Base-by-base conservation (phyloP, 2,329 filamentous ascomycete species). In the Colletotrichum destructivum region DNA sequence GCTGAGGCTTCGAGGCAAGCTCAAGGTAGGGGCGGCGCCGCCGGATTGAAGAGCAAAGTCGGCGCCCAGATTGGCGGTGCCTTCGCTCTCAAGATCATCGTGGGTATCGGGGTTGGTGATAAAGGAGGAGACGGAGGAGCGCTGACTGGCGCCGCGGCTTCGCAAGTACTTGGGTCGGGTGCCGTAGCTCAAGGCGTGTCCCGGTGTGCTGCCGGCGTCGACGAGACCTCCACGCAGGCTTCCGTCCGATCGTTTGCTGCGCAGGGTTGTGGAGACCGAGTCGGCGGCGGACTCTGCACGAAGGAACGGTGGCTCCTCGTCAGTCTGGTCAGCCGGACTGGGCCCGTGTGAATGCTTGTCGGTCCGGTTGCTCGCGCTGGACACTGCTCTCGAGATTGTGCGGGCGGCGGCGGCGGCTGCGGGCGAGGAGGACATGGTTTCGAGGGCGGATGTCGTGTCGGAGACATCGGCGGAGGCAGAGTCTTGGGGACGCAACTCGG, bases 1-100 rank as follows among this genome's bases (percentile, higher is more conserved):
- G 79, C 87, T 89, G 31, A 84, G 79, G 66, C 82, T 85, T 47
- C 87, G 85, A 35, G 86, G 84, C 75, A 86, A 81, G 11, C 85
- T 88, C 72, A 84, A 78, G 1, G 86, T 84, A 1, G 94, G 90
- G 5, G 90, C 85, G 15, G 94, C 93, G 35, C 94, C 94, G 21
- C 94, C 94, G 2, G 94, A 93, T 77, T 97, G 94, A 46, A 97
- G 84, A 31, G 94, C 93, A 81, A 92, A 96, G 80, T 98, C 95
- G 11, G 91, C 90, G 8, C 92, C 86, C 12, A 86, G 77, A 8
- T 86, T 92, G 21, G 94, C 84, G 6, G 93, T 95, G 4, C 88
- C 88, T 74, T 97, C 94, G 77, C 92, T 96, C n/a, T 89, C 90
- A 11, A 84, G 85, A 73, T 93, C 92, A 46, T 90, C 88, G 55